These are phyloP conservation scores for Nannochloropsis salina DNA, from an alignment of 108 stramenopile genomes.

Conservation along the genomic window DNA sequence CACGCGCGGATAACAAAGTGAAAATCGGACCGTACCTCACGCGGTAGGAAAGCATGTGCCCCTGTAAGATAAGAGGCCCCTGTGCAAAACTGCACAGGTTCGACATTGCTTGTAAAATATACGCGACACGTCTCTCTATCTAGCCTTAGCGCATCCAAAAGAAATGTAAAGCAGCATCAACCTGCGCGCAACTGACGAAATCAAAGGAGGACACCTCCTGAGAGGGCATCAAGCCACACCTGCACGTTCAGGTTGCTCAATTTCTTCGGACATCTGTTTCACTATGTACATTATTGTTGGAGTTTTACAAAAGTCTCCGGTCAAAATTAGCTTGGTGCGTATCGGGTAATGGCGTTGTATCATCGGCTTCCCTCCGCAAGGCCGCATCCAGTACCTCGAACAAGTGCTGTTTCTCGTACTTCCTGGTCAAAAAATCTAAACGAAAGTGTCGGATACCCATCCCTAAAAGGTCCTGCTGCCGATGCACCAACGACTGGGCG, in stretches of 20 bases:
- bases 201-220: too few species aligned
- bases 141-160: too few species aligned
- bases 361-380: not conserved
- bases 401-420: not conserved
- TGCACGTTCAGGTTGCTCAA: too few species aligned
- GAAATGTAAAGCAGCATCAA: too few species aligned
- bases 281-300: not conserved
- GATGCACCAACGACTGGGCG: not conserved
- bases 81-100: too few species aligned
- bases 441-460: not conserved
- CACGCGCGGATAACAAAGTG: not conserved
- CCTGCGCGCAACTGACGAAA: too few species aligned
- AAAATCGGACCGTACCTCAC: too few species aligned
- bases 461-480: not conserved
- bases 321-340: conserved; percentile 13
- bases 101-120: too few species aligned
- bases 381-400: not conserved
- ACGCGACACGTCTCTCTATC: too few species aligned
- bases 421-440: not conserved
- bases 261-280: not conserved
- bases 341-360: not conserved
- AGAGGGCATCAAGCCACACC: too few species aligned
- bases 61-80: too few species aligned
- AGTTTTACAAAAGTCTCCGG: not conserved
- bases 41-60: too few species aligned